Conservation (phyloP, 768 basidiomycete genomes). For the Cystobasidium onofrii region DNA sequence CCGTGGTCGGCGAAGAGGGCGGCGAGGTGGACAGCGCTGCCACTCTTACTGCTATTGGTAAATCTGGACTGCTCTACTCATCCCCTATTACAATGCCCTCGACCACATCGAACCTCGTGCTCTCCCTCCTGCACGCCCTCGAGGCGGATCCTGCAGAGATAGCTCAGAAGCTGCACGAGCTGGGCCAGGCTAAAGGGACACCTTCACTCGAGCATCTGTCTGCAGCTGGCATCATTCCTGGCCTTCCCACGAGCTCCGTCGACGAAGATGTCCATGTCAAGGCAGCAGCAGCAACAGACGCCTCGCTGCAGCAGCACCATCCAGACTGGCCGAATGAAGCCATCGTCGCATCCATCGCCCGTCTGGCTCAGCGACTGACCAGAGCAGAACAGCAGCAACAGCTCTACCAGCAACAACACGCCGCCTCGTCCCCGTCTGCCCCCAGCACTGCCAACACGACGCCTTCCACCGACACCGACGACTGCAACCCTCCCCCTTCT, state of each 20-base stretch:
- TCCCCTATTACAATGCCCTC: not conserved
- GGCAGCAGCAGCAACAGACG: too few relatives aligned
- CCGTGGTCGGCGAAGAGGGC: not conserved
- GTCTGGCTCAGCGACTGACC: conserved; percentile 36
- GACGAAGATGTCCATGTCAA: too few relatives aligned
- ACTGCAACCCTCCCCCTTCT: not conserved
- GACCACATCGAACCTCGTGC: conserved; percentile 33
- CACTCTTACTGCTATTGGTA: too few relatives aligned
- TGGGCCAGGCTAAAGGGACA: not conserved
- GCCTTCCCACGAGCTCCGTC: not conserved
- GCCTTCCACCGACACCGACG: not conserved
- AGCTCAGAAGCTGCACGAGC: conserved; percentile 33
- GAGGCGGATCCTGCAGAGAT: conserved; percentile 44
- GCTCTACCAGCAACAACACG: not conserved
- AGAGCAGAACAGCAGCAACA: not conserved
- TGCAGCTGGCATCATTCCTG: not conserved
- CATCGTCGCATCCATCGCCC: conserved; percentile 34
- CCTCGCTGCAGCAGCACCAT: too few relatives aligned
- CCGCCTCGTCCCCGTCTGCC: not conserved
- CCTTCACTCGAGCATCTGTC: not conserved
- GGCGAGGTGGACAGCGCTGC: too few relatives aligned
- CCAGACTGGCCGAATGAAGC: conserved; percentile 36
- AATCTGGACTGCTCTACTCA: not conserved
- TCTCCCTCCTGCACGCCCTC: conserved; percentile 38
- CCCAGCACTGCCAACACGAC: not conserved